Base-by-base conservation (phyloP, 345 rosid genomes). In the Mercurialis annua region DNA sequence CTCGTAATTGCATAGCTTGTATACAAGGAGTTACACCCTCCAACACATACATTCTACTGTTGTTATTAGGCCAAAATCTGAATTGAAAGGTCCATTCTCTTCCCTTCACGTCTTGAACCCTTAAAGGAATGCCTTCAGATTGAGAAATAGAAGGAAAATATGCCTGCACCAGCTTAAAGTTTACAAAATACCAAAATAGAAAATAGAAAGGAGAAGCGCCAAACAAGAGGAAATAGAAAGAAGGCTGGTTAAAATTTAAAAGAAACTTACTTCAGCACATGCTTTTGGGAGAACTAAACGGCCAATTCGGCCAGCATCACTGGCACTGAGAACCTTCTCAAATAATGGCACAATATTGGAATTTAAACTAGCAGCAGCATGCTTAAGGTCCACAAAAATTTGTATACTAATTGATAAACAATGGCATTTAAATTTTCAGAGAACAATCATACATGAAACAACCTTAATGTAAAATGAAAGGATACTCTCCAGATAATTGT, bases 11-110 rank as follows among this genome's bases (percentile, higher is more conserved):
- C 98, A 92, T 88, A 58, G 96, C 83, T 70, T 92, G 97, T 72
- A 92, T 90, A 84, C 98, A 92, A 65, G 98, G 97, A 64, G 97
- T 92, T 64, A 92, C 98, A 69, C 98, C 98, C 74, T 92, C 98
- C 75, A 92, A 82, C 59, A 90, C 98, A 83, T 90, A 92, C 97
- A 92, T 92, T 79, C 98, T 86, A 72, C 98, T 92, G 56, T 92
- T 92, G 87, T 92, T 92, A 77, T 92, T 92, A 26, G 98, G 98
- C 98, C 98, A 92, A 85, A 85, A 92, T 76, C 98, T 88, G 85
- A 92, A 92, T 83, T 92, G 98, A 58, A 92, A 92, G 5, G 85
- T 85, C 98, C 98, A 92, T 77, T 92, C 97, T 75, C 83, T 86
- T 56, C 97, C 97, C 76, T 71, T 90, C 59, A 87, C 83, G 69